These are phyloP conservation scores for Anastatica hierochuntica DNA, from an alignment of 345 rosid genomes.

Conservation along the genomic window DNA sequence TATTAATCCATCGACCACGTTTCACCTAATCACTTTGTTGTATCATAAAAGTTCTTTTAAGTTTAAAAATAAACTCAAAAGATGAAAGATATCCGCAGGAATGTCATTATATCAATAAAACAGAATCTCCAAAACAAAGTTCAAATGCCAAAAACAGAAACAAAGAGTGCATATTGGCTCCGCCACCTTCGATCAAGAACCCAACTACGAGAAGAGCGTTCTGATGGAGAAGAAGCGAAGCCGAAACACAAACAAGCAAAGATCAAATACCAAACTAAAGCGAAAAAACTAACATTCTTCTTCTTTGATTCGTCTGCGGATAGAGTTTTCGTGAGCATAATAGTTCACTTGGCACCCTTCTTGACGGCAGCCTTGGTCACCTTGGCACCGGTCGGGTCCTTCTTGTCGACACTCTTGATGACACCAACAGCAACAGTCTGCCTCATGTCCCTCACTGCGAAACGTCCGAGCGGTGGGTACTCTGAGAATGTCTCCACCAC, in stretches of 20 bases:
- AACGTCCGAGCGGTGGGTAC: conserved; percentile 75
- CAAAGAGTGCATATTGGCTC: background rate
- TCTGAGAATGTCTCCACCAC: conserved; percentile 72
- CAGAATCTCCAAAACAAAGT: too few species aligned
- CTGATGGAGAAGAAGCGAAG: background rate
- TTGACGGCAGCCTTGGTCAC: conserved; percentile 76
- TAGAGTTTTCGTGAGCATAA: background rate
- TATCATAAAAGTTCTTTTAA: too few species aligned
- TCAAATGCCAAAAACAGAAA: background rate
- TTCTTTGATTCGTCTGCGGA: conserved; percentile 4
- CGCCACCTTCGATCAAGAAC: conserved; percentile 28
- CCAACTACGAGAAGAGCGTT: conserved; percentile 9
- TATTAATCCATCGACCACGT: too few species aligned
- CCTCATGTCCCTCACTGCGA: conserved; percentile 85
- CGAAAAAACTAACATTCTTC: background rate
- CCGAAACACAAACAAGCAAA: background rate
- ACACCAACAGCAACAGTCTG: conserved; percentile 86
- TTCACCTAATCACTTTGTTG: too few species aligned
- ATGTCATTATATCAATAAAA: too few species aligned
- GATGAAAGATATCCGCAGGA: too few species aligned
- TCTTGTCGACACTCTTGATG: conserved; percentile 73
- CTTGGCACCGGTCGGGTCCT: conserved; percentile 66
- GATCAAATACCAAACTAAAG: background rate
- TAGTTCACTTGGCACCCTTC: conserved; percentile 63
- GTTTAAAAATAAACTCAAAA: too few species aligned